Evolutionary conservation across 2,329 filamentous ascomycete genomes (phyloP).

Genomic region (Tricladium varicosporioides): DNA sequence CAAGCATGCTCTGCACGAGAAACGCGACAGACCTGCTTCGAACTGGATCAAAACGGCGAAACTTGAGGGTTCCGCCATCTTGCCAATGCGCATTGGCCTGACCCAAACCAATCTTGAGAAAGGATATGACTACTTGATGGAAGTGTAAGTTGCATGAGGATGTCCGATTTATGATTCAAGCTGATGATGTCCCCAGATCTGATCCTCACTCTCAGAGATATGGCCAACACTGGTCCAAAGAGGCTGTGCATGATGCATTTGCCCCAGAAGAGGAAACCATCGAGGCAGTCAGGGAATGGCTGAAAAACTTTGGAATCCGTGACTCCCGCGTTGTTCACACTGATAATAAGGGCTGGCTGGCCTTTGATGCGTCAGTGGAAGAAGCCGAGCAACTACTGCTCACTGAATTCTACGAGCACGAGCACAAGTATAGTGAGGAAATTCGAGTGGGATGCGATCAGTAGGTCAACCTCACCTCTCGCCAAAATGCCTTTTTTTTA

Average conservation of each 20-base stretch:
- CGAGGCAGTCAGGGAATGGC: slow-evolving; percentile 53
- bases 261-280: slow-evolving; percentile 50
- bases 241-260: slow-evolving; percentile 51
- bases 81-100: slow-evolving; percentile 45
- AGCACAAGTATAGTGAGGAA: slow-evolving; percentile 48
- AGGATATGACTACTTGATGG: slow-evolving; percentile 42
- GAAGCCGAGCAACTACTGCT: slow-evolving; percentile 50
- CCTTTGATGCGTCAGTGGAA: slow-evolving; percentile 48
- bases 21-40: slow-evolving; percentile 10
- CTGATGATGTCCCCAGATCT: slow-evolving; percentile 24
- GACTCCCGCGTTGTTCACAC: slow-evolving; percentile 40
- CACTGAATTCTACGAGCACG: slow-evolving; percentile 49
- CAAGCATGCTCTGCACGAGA: slow-evolving; percentile 23
- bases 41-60: slow-evolving; percentile 20
- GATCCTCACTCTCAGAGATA: slow-evolving; percentile 44
- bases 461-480: slow-evolving; percentile 42
- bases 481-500: too few relatives aligned
- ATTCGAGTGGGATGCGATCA: slow-evolving; percentile 51
- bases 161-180: background rate
- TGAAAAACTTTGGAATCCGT: slow-evolving; percentile 49
- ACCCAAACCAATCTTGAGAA: slow-evolving; percentile 44
- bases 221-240: slow-evolving; percentile 44
- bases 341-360: slow-evolving; percentile 55
- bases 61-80: slow-evolving; percentile 21
- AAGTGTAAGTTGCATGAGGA: slow-evolving; percentile 31